A percentile compares a stretch with the other conserved stretches of the same genome.
phyloP scores from a whole-genome alignment of 306 rosid genomes.

The Rubus parviflorus region DNA sequence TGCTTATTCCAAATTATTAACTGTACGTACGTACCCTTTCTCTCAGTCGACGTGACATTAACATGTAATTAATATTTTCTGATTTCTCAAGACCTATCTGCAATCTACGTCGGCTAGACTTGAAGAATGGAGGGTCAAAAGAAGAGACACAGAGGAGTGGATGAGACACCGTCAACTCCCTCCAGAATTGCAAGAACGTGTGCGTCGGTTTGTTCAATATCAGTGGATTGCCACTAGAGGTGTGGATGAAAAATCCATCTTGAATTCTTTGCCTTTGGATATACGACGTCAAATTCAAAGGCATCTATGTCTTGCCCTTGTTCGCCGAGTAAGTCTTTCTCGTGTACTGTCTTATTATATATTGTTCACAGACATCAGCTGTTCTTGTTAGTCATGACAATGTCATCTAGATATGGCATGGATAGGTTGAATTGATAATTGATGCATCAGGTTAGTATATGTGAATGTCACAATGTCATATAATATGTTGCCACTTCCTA shows the following conservation, averaged over 20 bases:
- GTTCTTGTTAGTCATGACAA: not conserved
- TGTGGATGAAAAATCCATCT: constrained; percentile 78
- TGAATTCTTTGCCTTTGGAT: constrained; percentile 71
- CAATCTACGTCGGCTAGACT: constrained; percentile 84
- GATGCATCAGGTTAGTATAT: not conserved
- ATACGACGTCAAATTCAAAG: constrained; percentile 82
- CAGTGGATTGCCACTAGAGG: constrained; percentile 94
- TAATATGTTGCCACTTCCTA: not conserved
- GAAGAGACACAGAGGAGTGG: constrained; percentile 94
- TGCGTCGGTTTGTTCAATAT: constrained; percentile 79
- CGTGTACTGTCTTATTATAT: not conserved
- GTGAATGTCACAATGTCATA: not conserved
- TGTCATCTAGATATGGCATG: not conserved
- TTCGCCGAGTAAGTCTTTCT: constrained; percentile 63
- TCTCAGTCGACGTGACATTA: not conserved
- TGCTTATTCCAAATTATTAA: not conserved
- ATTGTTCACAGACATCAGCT: not conserved
- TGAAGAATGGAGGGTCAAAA: constrained; percentile 84
- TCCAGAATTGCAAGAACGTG: constrained; percentile 62
- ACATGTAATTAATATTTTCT: not conserved
- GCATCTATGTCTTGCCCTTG: constrained; percentile 80
- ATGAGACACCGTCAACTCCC: constrained; percentile 95
- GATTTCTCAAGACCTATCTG: constrained; percentile 52
- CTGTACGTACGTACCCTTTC: not conserved
- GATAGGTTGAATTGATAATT: not conserved